Evolutionary conservation across 805 yeast species (phyloP).

Genomic region (Kodamaea fukazawae): DNA sequence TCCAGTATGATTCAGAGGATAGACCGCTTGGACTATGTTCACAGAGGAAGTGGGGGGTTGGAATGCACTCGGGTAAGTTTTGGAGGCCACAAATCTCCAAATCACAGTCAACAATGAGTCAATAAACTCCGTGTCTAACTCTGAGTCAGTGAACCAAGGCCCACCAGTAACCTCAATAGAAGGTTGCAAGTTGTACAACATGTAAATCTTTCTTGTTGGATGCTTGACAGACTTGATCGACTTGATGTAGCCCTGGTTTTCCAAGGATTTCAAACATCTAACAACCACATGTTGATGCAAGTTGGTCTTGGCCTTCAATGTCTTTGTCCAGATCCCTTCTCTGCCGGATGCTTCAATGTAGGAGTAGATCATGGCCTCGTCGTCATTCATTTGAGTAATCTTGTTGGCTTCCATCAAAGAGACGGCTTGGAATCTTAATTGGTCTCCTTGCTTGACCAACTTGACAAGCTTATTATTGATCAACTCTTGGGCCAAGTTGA

Average conservation of each 20-base stretch:
- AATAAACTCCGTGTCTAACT: conserved; percentile 90
- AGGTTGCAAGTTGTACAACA: conserved; percentile 92
- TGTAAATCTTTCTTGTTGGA: conserved; percentile 93
- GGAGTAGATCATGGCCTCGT: conserved; percentile 87
- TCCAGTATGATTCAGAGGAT: conserved; percentile 56
- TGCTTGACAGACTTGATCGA: conserved; percentile 85
- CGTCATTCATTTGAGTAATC: conserved; percentile 73
- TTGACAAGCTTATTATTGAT: conserved; percentile 61
- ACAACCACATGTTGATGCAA: conserved; percentile 88
- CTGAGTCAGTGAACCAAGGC: conserved; percentile 98
- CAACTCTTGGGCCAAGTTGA: conserved; percentile 50
- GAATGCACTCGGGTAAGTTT: conserved; percentile 74
- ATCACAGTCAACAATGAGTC: conserved; percentile 78
- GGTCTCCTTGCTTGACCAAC: conserved; percentile 64
- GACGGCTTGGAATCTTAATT: conserved; percentile 72
- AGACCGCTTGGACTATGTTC: conserved; percentile 47
- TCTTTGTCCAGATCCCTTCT: conserved; percentile 96
- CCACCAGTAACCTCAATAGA: conserved; percentile 97
- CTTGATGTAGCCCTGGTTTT: conserved; percentile 79
- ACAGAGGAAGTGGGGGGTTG: conserved; percentile 34
- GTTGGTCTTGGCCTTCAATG: conserved; percentile 83
- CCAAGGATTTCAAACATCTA: conserved; percentile 77
- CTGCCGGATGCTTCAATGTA: conserved; percentile 90
- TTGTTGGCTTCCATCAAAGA: conserved; percentile 71
- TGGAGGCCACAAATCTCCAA: conserved; percentile 80